Evolutionary conservation across 1,284 basidiomycete species (phyloP).

Genomic region (Wallemia mellicola): DNA sequence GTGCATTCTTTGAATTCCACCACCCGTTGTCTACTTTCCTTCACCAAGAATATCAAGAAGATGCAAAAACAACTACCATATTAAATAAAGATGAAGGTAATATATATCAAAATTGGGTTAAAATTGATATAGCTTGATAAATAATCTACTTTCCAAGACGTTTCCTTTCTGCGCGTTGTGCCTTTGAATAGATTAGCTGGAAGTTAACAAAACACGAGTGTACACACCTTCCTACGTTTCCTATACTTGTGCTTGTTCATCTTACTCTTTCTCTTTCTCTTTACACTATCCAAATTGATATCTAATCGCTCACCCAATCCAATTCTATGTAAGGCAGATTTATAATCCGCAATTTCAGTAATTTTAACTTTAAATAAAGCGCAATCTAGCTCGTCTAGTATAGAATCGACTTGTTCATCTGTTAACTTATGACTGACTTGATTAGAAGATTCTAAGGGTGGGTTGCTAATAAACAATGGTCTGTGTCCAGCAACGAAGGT

Average conservation of each 20-base stretch:
- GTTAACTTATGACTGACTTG: not conserved
- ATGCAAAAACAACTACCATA: not conserved
- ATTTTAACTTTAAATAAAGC: not conserved
- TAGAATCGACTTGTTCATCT: not conserved
- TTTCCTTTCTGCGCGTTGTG: not conserved
- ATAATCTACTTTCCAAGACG: not conserved
- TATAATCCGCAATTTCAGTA: not conserved
- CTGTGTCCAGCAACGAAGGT: not conserved
- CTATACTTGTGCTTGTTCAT: conserved; percentile 1
- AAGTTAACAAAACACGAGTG: not conserved
- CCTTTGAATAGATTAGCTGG: not conserved
- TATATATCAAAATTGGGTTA: not conserved
- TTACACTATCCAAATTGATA: not conserved
- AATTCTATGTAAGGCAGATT: not conserved
- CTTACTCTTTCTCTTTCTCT: not conserved
- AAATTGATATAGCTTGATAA: not conserved
- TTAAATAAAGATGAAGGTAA: not conserved
- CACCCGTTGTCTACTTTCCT: not conserved
- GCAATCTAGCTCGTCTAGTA: not conserved
- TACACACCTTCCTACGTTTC: not conserved
- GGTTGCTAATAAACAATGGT: not conserved
- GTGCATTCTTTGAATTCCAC: not conserved
- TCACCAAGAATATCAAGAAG: not conserved
- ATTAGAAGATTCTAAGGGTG: not conserved
- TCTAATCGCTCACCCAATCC: not conserved